Percentiles rank a stretch among this genome's conserved stretches.
phyloP scores from a whole-genome alignment of 306 rosid genomes.

The peach (Prunus persica) region Prunus_persica_NCBIv2 NC_034016.1:1693501-1694000 shows the following conservation, averaged over 20 bases:
- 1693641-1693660: constrained; percentile 18
- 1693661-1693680: not conserved
- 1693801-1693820: too few relatives aligned
- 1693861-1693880: too few relatives aligned
- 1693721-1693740: too few relatives aligned
- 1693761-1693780: too few relatives aligned
- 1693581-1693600: constrained; percentile 26
- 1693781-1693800: too few relatives aligned
- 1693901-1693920: too few relatives aligned
- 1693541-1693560: constrained; percentile 19
- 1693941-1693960: not conserved
- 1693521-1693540: constrained; percentile 50
- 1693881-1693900: too few relatives aligned
- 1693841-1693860: too few relatives aligned
- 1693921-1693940: too few relatives aligned
- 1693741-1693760: too few relatives aligned
- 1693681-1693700: not conserved
- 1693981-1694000: constrained; percentile 39
- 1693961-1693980: constrained; percentile 34
- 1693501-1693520: constrained; percentile 32
- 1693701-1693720: not conserved
- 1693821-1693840: too few relatives aligned
- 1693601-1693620: constrained; percentile 12
- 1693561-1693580: constrained; percentile 10
- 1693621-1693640: not conserved